Evolutionary conservation across 345 rosid species (phyloP), one percentile per base, ranked within the genome.

Genomic region (Camelina hispida): DNA sequence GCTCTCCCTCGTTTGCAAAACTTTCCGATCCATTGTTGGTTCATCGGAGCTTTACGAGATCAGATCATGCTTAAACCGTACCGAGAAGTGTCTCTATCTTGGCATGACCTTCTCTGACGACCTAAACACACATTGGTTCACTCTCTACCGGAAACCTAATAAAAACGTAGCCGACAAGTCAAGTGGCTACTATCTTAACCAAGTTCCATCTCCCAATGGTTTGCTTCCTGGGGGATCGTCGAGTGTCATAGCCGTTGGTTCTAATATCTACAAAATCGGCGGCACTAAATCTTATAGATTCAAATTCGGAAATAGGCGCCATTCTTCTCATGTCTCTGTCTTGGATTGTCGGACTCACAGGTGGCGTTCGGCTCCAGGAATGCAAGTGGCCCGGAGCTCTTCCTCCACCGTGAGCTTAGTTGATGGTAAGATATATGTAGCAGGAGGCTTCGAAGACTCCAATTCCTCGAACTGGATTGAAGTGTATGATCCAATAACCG

Each of bases 371-470:
- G 35, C 66, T 70, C 58, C 14, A 6, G 6, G 22, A 6, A 70
- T 59, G 74, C 57, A 8, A 32, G 7, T 32, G 48, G 23, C 47
- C 11, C 15, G 66, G 20, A 32, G 66, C n/a, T 54, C 2, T 13
- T 13, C 56, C 7, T 40, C 74, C 18, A 23, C 65, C 0, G 55
- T 54, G 2, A 46, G 74, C 32, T 4, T 57, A 69, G n/a, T 69
- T 5, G 74, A 46, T 18, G 74, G 66, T 15, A 70, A 70, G 74
- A 46, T 70, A 17, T 70, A 70, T 15, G 66, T 70, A 17, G 57
- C 57, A 1, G 74, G 74, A 70, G 66, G 74, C 8, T 18, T 15
- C 4, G 4, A 20, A 44, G 0, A 5, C 14, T 13, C 1, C 17
- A 1, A 0, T 3, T 46, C 47, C 8, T n/a, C 7, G 3, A 18